Evolutionary conservation across 768 basidiomycete genomes (phyloP).

Genomic region (Tulasnella sp.): DNA sequence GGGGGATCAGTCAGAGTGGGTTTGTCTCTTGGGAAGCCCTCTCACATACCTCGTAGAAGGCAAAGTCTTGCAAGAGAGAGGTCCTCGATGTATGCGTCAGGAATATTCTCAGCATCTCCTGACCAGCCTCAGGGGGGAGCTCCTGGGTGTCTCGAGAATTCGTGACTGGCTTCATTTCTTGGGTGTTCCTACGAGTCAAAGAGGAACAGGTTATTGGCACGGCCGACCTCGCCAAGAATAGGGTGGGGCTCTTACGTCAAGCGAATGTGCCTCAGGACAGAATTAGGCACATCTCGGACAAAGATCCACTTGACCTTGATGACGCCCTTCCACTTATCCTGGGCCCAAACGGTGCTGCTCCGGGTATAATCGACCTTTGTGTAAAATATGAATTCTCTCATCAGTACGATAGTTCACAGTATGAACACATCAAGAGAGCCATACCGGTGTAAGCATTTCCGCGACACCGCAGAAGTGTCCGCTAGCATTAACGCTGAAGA

Average conservation of each 20-base stretch:
- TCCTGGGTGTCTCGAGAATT: constrained; percentile 99
- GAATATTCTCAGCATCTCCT: constrained; percentile 96
- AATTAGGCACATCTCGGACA: constrained; percentile 92
- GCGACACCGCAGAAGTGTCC: constrained; percentile 99
- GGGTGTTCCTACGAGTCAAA: constrained; percentile 74
- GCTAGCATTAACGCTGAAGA: constrained; percentile 97
- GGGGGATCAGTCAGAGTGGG: constrained; percentile 52
- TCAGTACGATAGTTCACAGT: constrained; percentile 20
- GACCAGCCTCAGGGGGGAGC: constrained; percentile 90
- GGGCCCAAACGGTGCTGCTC: constrained; percentile 97
- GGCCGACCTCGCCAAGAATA: neutral
- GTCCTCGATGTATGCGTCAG: constrained; percentile 91
- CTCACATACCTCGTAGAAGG: constrained; percentile 75
- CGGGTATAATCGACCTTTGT: constrained; percentile 84
- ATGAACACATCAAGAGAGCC: constrained; percentile 39
- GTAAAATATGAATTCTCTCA: constrained; percentile 3
- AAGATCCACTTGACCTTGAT: constrained; percentile 99
- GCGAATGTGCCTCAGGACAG: constrained; percentile 85
- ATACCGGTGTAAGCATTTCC: constrained; percentile 92
- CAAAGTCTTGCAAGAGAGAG: constrained; percentile 90
- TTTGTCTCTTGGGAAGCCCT: neutral
- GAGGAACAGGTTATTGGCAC: constrained; percentile 37
- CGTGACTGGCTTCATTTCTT: constrained; percentile 97
- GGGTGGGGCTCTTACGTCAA: constrained; percentile 60
- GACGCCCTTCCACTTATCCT: constrained; percentile 99